Evolutionary conservation across 768 basidiomycete species (phyloP).

Genomic region (Collybia sordida): DNA sequence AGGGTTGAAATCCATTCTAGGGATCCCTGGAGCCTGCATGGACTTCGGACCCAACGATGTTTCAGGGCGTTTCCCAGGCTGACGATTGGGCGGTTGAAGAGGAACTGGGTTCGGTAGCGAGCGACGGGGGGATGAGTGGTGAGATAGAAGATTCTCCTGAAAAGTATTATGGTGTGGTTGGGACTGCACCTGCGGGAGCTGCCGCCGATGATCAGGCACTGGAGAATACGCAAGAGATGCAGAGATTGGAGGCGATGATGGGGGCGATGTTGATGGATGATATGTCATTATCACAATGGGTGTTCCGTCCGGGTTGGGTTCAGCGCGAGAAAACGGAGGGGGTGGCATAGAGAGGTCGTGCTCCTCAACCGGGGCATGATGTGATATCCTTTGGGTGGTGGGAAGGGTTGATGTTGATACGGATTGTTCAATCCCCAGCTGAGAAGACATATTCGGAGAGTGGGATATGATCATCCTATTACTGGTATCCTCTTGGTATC

Average conservation of each 20-base stretch:
- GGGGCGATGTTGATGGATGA: conserved; percentile 18
- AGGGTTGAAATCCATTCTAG: conserved; percentile 40
- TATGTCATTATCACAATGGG: conserved; percentile 20
- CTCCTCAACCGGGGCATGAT: conserved; percentile 12
- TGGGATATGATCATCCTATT: no score
- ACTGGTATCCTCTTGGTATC: no score
- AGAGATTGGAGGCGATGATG: conserved; percentile 16
- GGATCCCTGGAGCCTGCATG: conserved; percentile 1
- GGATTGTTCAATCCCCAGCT: no score
- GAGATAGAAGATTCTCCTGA: neutral
- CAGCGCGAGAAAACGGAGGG: conserved; percentile 37
- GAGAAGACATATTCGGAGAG: no score
- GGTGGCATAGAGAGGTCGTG: conserved; percentile 29
- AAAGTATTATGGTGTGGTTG: conserved; percentile 2
- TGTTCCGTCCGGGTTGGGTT: conserved; percentile 33
- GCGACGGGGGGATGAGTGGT: conserved; percentile 17
- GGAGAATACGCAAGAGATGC: conserved; percentile 7
- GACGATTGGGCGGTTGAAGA: conserved; percentile 8
- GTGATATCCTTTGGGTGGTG: neutral
- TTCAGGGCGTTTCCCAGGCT: conserved; percentile 10
- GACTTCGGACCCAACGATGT: neutral
- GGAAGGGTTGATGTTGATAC: no score
- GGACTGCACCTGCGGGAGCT: conserved; percentile 4
- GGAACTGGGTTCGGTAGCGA: conserved; percentile 15
- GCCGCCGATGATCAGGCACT: conserved; percentile 8